A percentile compares a stretch with the other conserved stretches of the same genome.
phyloP scores from a whole-genome alignment of 805 yeast genomes.

The Lachancea nothofagi region DNA sequence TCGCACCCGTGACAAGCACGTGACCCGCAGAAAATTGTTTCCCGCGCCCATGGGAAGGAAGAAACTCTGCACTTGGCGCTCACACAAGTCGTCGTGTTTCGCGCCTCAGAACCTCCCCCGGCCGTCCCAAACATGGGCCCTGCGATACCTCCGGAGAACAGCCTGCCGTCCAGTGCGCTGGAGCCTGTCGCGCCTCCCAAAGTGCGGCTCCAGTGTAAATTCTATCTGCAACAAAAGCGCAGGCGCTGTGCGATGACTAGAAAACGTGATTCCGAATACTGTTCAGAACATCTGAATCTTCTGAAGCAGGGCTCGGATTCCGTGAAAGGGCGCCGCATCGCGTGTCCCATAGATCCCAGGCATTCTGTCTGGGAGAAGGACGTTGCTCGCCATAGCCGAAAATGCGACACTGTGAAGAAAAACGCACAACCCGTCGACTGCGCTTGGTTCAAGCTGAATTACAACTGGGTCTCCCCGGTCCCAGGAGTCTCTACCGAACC shows the following conservation, averaged over 20 bases:
- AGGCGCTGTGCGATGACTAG: conserved; percentile 33
- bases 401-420: conserved; percentile 49
- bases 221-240: conserved; percentile 22
- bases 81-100: too few relatives aligned
- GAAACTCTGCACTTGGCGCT: too few relatives aligned
- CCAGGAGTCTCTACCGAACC: neutral
- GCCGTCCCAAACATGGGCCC: neutral
- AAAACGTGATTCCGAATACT: conserved; percentile 26
- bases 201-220: conserved; percentile 22
- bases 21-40: too few relatives aligned
- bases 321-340: conserved; percentile 38
- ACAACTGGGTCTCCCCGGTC: conserved; percentile 34
- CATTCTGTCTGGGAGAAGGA: conserved; percentile 67
- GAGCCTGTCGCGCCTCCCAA: conserved; percentile 4
- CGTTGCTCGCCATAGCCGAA: conserved; percentile 49
- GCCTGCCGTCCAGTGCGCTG: neutral
- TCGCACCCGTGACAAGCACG: too few relatives aligned
- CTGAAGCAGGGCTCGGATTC: neutral
- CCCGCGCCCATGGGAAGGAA: too few relatives aligned
- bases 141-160: neutral
- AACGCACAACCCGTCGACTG: conserved; percentile 30
- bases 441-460: conserved; percentile 48
- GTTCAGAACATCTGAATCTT: conserved; percentile 74
- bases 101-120: neutral
- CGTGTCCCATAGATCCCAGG: conserved; percentile 71